Base-by-base conservation (phyloP, 2,329 filamentous ascomycete species). In the Fusarium chaquense region DNA sequence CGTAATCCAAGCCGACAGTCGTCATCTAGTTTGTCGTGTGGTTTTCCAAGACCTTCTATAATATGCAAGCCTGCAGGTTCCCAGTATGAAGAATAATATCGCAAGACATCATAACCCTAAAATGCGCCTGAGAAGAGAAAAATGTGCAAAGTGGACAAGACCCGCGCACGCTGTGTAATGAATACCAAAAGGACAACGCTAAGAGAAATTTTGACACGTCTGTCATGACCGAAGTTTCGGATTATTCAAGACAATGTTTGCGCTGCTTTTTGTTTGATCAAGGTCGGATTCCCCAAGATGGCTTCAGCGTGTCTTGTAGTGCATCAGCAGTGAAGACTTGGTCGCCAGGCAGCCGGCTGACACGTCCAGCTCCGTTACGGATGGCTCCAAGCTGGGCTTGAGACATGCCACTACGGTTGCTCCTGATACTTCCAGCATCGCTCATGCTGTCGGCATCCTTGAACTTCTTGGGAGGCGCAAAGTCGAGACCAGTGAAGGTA, bases 331-430 rank as follows among this genome's bases (percentile, higher is more conserved):
- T 94, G 70, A 94, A 94, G 61, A 97, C 93, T 44, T 90, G 87
- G 72, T 94, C 93, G 61, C 89, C 90, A 0, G 94, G 94, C 65
- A 98, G 86, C 51, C 92, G 90, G 77, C 93, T 96, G 70, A 98
- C 89, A 67, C 94, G 92, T 75, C 97, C 95, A 46, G 93, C 94
- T 70, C 94, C 94, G 60, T 83, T 87, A 70, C 94, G 92, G 74
- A 97, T 90, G 74, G 93, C 91, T 65, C 89, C 83, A 53, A 89
- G 82, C 76, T 94, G 88, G 53, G 86, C 81, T 6, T 88, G 85
- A 7, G 93, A 97, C 73, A 97, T 90, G 52, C 92, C 93, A 80
- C 92, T 83, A 18, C 76, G 77, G 82, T 93, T 93, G 81, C 92
- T 83, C 62, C 74, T 75, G 71, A 91, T 90, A 75, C 89, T 91